These are phyloP conservation scores for Hylodesmum podocarpum DNA, from an alignment of 306 rosid genomes.

Conservation along the genomic window DNA sequence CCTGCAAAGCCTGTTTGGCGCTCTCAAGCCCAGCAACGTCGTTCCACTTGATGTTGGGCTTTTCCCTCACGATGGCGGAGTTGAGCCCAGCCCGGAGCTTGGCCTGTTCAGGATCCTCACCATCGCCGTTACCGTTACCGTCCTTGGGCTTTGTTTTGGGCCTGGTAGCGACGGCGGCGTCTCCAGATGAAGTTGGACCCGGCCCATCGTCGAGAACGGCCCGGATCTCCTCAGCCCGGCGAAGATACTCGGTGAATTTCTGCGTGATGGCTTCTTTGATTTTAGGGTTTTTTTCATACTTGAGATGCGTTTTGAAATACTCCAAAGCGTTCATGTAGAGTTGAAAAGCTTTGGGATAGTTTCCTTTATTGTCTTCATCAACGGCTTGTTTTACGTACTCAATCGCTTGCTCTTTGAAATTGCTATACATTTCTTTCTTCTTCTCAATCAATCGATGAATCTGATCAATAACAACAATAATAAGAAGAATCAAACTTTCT, in stretches of 20 bases:
- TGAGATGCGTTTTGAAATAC: slow-evolving; percentile 90
- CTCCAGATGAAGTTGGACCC: slow-evolving; percentile 78
- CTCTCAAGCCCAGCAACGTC: slow-evolving; percentile 98
- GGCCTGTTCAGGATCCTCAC: slow-evolving; percentile 88
- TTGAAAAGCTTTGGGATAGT: slow-evolving; percentile 89
- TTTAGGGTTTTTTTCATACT: slow-evolving; percentile 97
- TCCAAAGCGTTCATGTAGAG: slow-evolving; percentile 95
- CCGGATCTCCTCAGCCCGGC: slow-evolving; percentile 99
- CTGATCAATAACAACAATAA: background rate
- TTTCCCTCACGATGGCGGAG: slow-evolving; percentile 91
- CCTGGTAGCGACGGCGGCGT: slow-evolving; percentile 81
- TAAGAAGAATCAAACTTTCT: too few species aligned
- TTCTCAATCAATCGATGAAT: background rate
- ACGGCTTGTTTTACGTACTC: slow-evolving; percentile 98
- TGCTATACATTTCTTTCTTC: slow-evolving; percentile 69
- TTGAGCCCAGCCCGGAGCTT: slow-evolving; percentile 88
- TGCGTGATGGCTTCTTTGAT: slow-evolving; percentile 93
- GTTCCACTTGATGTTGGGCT: slow-evolving; percentile 94
- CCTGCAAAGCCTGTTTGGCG: slow-evolving; percentile 94
- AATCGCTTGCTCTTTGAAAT: slow-evolving; percentile 98
- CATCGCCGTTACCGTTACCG: slow-evolving; percentile 74
- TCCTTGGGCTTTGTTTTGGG: slow-evolving; percentile 92
- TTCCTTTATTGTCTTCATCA: slow-evolving; percentile 81
- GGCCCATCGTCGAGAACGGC: slow-evolving; percentile 92
- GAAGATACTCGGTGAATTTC: slow-evolving; percentile 92